Evolutionary conservation across 1,284 basidiomycete species (phyloP), one percentile per base, ranked within the genome.

Genomic region (Naganishia sp.): DNA sequence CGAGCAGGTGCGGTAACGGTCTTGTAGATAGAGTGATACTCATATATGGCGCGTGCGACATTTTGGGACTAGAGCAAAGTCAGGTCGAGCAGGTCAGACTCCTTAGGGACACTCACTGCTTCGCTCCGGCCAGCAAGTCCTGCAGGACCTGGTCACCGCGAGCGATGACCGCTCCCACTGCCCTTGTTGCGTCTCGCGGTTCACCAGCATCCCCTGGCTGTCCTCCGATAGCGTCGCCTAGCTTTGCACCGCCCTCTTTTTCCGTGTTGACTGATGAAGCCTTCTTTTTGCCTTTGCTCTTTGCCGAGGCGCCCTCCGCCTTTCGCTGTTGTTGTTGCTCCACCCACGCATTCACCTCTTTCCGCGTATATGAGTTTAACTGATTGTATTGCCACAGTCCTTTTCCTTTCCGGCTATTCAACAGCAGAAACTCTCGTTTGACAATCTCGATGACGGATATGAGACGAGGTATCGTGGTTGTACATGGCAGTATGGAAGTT

Each of bases 381-480:
- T 88, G 83, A 71, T 90, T 93, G 78, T 92, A 92, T 75, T 94
- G 91, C 78, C 90, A 86, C 54, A 94, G 77, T 5, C 88, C 75
- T 23, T 50, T 70, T 15, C 68, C 69, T 42, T 64, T 55, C 86
- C 25, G 45, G 43, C 11, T 77, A 75, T 25, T 84, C 75, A 89
- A 68, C 74, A 87, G 25, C 13, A 54, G 53, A 44, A 31, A 90
- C 73, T 91, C 88, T 42, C 90, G 84, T 76, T 93, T 92, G 72
- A 92, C 85, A 66, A 92, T 90, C 78, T 94, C 91, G 0, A 86
- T 87, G 4, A 92, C 87, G 0, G 88, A 86, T 57, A 93, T 82
- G 9, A 93, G 82, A 0, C 87, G 85, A 0, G 89, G 86, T 6
- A 87, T 84, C 9, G 83, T 81, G 7, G 81, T 76, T 1, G 84